Percentiles rank a stretch among this genome's conserved stretches.
phyloP scores from a whole-genome alignment of 345 rosid species.

The Mallotus nudiflorus region DNA sequence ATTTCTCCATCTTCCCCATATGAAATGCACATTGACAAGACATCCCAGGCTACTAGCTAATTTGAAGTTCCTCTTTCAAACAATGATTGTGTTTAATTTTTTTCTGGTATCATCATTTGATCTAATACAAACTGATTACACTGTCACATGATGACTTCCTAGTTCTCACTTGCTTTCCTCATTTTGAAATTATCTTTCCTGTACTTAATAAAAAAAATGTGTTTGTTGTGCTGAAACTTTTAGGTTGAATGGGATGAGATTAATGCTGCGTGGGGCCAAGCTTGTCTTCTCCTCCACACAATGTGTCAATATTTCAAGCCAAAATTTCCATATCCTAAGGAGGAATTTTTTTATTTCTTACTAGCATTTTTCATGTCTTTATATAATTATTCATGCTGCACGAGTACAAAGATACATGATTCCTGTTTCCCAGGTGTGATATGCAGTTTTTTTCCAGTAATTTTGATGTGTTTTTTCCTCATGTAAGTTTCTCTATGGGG shows the following conservation, averaged over 20 bases:
- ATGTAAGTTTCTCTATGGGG: background rate
- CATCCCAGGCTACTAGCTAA: background rate
- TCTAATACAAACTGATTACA: background rate
- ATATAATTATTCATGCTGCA: background rate
- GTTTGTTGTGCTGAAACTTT: constrained; percentile 19
- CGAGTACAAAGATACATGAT: too few relatives aligned
- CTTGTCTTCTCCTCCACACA: constrained; percentile 96
- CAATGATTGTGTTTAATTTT: background rate
- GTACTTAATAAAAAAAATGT: background rate
- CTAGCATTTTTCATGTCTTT: background rate
- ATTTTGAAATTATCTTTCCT: too few relatives aligned
- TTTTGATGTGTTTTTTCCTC: background rate
- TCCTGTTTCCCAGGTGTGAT: too few relatives aligned
- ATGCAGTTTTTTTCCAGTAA: background rate
- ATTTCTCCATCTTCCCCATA: background rate
- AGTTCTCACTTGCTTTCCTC: background rate
- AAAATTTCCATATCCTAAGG: constrained; percentile 72
- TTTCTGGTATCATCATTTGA: background rate
- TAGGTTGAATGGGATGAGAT: constrained; percentile 99
- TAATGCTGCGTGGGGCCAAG: constrained; percentile 99
- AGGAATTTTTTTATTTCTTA: background rate
- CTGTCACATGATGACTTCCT: background rate
- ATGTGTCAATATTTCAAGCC: constrained; percentile 94
- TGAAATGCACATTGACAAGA: background rate
- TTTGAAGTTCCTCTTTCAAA: background rate